phyloP scores from a whole-genome alignment of 2,329 filamentous ascomycete genomes.

The Paraphaeosphaeria minitans region DNA sequence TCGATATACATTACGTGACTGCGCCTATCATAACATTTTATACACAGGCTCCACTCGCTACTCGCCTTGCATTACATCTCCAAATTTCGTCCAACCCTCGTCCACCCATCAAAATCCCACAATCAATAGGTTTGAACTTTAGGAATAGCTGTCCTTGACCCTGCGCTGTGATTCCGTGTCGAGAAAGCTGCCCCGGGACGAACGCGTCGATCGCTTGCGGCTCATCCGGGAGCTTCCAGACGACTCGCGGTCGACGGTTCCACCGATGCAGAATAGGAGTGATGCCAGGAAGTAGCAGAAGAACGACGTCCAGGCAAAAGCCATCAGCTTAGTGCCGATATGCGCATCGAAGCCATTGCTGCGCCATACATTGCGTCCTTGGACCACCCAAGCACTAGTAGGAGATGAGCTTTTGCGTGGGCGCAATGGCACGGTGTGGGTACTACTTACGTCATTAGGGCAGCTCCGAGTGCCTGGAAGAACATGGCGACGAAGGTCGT shows the following conservation, averaged over 20 bases:
- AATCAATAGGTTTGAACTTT: neutral
- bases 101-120: neutral
- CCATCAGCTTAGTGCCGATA: constrained; percentile 72
- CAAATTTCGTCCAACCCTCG: neutral
- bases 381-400: constrained; percentile 67
- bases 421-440: constrained; percentile 12
- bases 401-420: constrained; percentile 13
- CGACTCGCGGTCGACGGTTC: constrained; percentile 55
- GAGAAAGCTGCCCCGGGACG: constrained; percentile 55
- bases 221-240: constrained; percentile 31
- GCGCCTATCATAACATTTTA: neutral
- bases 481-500: constrained; percentile 66
- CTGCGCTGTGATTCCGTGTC: constrained; percentile 63
- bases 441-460: constrained; percentile 76
- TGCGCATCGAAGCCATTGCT: constrained; percentile 60
- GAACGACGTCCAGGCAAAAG: constrained; percentile 76
- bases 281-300: constrained; percentile 69
- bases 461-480: constrained; percentile 69
- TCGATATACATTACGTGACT: neutral
- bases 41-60: neutral
- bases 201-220: constrained; percentile 53
- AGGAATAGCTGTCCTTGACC: constrained; percentile 74
- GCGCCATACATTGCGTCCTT: constrained; percentile 70
- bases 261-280: constrained; percentile 69
- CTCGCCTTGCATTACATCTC: neutral